These are phyloP conservation scores for Neurospora hispaniola DNA, from an alignment of 495 filamentous ascomycete genomes.

Conservation along the genomic window DNA sequence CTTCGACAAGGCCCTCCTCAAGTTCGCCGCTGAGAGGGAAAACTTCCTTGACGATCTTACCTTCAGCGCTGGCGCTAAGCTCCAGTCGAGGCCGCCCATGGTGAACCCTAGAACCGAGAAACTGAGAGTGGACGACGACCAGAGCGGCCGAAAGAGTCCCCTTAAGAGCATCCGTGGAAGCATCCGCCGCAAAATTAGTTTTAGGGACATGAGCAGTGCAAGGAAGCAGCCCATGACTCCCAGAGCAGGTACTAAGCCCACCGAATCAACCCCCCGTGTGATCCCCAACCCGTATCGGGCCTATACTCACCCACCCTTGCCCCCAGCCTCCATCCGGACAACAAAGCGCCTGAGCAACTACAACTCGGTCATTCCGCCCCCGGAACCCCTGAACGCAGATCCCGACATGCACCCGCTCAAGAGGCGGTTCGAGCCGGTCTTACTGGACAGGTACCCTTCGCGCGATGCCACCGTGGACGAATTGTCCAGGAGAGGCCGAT, in stretches of 20 bases:
- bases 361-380: constrained; percentile 91
- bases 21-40: constrained; percentile 90
- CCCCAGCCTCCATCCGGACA: constrained; percentile 74
- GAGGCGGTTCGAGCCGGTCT: constrained; percentile 83
- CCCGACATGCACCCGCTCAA: constrained; percentile 95
- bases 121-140: constrained; percentile 67
- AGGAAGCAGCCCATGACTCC: constrained; percentile 70
- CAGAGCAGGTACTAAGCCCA: constrained; percentile 54
- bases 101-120: constrained; percentile 69
- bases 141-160: constrained; percentile 34
- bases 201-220: constrained; percentile 88
- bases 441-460: constrained; percentile 87
- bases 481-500: constrained; percentile 66
- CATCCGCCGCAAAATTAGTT: constrained; percentile 77
- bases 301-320: constrained; percentile 12
- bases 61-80: constrained; percentile 75
- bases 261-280: constrained; percentile 12
- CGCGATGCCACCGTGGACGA: constrained; percentile 70
- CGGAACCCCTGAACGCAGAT: constrained; percentile 77
- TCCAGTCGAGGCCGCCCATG: constrained; percentile 56
- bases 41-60: constrained; percentile 87
- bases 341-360: constrained; percentile 90
- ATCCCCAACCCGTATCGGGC: constrained; percentile 1
- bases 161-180: constrained; percentile 54
- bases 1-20: constrained; percentile 83